phyloP scores from a whole-genome alignment of 1,284 basidiomycete species.

The Cryptococcus amylolentus region DNA sequence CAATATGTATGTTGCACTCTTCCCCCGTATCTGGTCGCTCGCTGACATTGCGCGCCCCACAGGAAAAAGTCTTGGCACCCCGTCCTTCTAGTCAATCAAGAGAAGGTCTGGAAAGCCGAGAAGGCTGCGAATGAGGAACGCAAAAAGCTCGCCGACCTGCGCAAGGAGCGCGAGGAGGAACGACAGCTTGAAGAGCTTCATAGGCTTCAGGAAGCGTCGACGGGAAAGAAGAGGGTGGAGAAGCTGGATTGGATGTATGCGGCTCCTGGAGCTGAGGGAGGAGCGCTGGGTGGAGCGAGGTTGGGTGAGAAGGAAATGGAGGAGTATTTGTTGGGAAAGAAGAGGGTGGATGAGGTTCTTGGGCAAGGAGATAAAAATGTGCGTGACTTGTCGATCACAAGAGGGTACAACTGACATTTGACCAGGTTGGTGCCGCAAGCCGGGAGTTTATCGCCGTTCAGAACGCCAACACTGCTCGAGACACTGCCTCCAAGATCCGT shows the following conservation, averaged over 20 bases:
- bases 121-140: slow-evolving; percentile 96
- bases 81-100: slow-evolving; percentile 96
- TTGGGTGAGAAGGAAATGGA: slow-evolving; percentile 76
- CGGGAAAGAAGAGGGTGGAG: slow-evolving; percentile 88
- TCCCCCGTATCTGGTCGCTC: background rate
- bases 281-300: slow-evolving; percentile 57
- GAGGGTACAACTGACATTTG: background rate
- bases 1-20: slow-evolving; percentile 28
- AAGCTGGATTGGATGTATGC: slow-evolving; percentile 99
- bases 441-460: slow-evolving; percentile 89
- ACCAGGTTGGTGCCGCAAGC: slow-evolving; percentile 72
- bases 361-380: slow-evolving; percentile 82
- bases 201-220: slow-evolving; percentile 86
- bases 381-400: slow-evolving; percentile 24
- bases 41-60: slow-evolving; percentile 1
- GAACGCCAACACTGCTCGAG: slow-evolving; percentile 85
- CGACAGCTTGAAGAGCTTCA: slow-evolving; percentile 94
- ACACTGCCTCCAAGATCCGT: slow-evolving; percentile 87
- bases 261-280: slow-evolving; percentile 78
- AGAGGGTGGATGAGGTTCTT: slow-evolving; percentile 92
- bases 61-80: slow-evolving; percentile 99
- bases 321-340: slow-evolving; percentile 97
- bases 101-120: slow-evolving; percentile 98
- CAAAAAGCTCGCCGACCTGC: slow-evolving; percentile 93
- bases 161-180: slow-evolving; percentile 96